Conservation (phyloP, 179 eudicot genomes). For the Silene noctiflora region DNA sequence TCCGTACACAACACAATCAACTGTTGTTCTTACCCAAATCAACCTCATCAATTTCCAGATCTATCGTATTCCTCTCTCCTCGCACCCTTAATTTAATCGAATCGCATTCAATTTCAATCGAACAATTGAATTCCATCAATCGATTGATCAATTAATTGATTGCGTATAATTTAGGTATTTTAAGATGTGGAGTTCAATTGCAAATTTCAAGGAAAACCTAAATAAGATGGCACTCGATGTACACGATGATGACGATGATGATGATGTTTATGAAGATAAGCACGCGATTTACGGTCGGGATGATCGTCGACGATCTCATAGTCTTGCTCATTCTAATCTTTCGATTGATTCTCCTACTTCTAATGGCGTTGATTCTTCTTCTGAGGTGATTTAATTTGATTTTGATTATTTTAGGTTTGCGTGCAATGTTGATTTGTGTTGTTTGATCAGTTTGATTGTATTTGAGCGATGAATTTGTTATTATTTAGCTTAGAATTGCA, state of each 20-base stretch:
- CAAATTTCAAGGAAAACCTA: conserved; percentile 82
- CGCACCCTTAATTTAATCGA: not conserved
- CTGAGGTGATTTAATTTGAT: conserved; percentile 46
- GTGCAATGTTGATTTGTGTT: too few species aligned
- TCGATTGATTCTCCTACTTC: conserved; percentile 42
- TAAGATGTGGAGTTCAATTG: conserved; percentile 75
- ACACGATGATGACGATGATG: conserved; percentile 62
- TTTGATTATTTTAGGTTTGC: not conserved
- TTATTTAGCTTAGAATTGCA: not conserved
- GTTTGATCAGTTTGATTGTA: too few species aligned
- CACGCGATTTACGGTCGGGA: conserved; percentile 36
- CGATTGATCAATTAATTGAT: not conserved
- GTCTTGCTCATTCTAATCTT: conserved; percentile 39
- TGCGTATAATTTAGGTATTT: not conserved
- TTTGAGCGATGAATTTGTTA: conserved; percentile 5
- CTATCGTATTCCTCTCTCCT: conserved; percentile 3
- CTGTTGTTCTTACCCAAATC: conserved; percentile 4
- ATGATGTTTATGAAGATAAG: conserved; percentile 43
- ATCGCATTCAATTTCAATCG: not conserved
- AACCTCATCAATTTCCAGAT: conserved; percentile 13
- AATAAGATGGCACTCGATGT: conserved; percentile 81
- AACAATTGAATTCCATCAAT: not conserved
- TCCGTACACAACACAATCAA: conserved; percentile 15
- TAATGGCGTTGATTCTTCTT: conserved; percentile 62
- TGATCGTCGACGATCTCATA: conserved; percentile 62